Base-by-base conservation (phyloP, 768 basidiomycete species). In the Clavaria fumosa region DNA sequence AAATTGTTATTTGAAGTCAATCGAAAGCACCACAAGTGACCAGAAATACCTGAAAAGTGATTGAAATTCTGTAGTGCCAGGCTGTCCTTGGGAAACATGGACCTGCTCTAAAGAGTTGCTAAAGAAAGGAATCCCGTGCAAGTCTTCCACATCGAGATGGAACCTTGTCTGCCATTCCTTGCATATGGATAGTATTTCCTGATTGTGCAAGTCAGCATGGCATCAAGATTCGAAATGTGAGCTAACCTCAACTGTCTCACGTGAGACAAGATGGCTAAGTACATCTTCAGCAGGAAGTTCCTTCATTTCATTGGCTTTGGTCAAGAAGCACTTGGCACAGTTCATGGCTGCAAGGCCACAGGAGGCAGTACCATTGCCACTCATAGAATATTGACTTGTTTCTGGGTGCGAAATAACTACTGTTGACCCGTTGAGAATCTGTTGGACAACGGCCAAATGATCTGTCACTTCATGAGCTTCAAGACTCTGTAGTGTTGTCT, bases 171-270 rank as follows among this genome's bases (percentile, higher is more conserved):
- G 26, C 39, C 39, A 40, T 14, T 24, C 20, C 10, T 21, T 23
- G 18, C 39, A 40, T 17, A 40, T 45, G 15, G 31, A 45, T 11
- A 10, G 34, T 26, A 45, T 41, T 23, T 45, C 43, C 43, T 45
- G 19, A 20, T 17, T 22, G 5, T 10, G 22, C 12, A 6, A 17
- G 14, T 9, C 26, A 28, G 14, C 10, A 4, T 7, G 17, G 22
- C 9, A 5, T 9, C 32, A 14, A 18, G 21, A 14, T 38, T 14
- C n/a, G n/a, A n/a, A 28, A 12, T 11, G 5, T 18, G 4, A 12
- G 12, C 38, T 11, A 6, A 39, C 38, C 38, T 39, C 30, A 6
- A 23, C 30, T 7, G 17, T 32, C 5, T 39, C 17, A 7, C 31
- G 30, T 4, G 9, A 21, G 9, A 39, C 28, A 7, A 40, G 9